These are phyloP conservation scores for Xylariaceae sp. DNA, from an alignment of 2,329 filamentous ascomycete species.

Conservation along the genomic window DNA sequence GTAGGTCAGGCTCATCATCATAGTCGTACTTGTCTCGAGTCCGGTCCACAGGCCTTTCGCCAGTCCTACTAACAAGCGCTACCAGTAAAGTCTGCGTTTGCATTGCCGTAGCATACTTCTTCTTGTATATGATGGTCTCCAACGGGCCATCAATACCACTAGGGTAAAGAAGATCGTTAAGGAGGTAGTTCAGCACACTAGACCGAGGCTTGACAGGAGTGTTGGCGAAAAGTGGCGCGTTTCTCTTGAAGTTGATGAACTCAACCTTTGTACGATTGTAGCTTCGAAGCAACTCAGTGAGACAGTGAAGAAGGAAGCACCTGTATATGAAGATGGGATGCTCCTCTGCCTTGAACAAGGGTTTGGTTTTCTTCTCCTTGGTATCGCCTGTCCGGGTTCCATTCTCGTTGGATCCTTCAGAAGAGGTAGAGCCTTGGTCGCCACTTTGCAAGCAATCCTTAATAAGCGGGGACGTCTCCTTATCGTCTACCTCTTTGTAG, in stretches of 20 bases:
- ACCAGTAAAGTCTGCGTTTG: slow-evolving; percentile 85
- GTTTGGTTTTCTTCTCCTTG: slow-evolving; percentile 63
- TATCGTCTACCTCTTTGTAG: slow-evolving; percentile 89
- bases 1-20: slow-evolving; percentile 75
- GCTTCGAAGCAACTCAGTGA: slow-evolving; percentile 83
- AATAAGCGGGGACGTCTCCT: slow-evolving; percentile 47
- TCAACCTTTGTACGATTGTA: slow-evolving; percentile 96
- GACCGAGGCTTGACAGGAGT: slow-evolving; percentile 94
- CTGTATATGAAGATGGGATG: slow-evolving; percentile 96
- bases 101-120: slow-evolving; percentile 75
- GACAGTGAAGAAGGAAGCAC: slow-evolving; percentile 87
- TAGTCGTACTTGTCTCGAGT: slow-evolving; percentile 54
- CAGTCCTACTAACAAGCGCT: slow-evolving; percentile 81
- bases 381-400: slow-evolving; percentile 34
- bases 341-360: slow-evolving; percentile 80
- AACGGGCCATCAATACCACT: slow-evolving; percentile 60
- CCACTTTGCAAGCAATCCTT: slow-evolving; percentile 40
- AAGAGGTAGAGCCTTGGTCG: slow-evolving; percentile 33
- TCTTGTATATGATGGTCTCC: slow-evolving; percentile 74
- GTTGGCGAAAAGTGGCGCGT: slow-evolving; percentile 72
- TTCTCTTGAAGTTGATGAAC: slow-evolving; percentile 98
- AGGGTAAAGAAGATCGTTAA: slow-evolving; percentile 67
- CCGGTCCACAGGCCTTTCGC: slow-evolving; percentile 63
- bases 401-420: slow-evolving; percentile 28
- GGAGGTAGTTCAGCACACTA: slow-evolving; percentile 86